Base-by-base conservation (phyloP, 768 basidiomycete genomes). In the Collybia nuda region DNA sequence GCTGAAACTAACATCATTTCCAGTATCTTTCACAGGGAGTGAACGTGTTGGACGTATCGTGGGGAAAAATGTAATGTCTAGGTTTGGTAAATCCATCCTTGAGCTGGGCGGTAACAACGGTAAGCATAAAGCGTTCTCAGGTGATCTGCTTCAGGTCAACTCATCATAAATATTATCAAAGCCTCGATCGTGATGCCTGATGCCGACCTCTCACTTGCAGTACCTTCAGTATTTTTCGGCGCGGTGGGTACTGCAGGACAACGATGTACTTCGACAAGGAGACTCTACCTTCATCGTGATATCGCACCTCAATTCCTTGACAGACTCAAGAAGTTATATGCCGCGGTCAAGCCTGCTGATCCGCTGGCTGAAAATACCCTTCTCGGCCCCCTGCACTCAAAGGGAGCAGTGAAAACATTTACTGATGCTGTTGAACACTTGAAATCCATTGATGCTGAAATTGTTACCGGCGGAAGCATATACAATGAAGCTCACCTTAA, bases 51-150 rank as follows among this genome's bases (percentile, higher is more conserved):
- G 96, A 11, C 80, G 87, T 45, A 78, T 83, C 50, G 93, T 98
- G n/a, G 90, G 90, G n/a, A 85, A 84, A 71, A 77, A 75, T 53
- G 94, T 97, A 2, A 89, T 89, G 65, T 83, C 84, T 48, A 78
- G 93, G 54, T 96, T 95, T 66, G 95, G 94, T 17, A 92, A 96
- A 71, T 77, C 84, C 24, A 82, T 98, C 18, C 79, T 98, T 21
- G 96, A 98, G 64, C 75, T 98, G 38, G 95, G 95, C 21, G 96
- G 96, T 29, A 98, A 98, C 71, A 98, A 98, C 63, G 93, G 92
- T 92, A 67, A 47, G 51, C 50, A 46, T 52, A 11, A 21, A 50
- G 53, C 58, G 38, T 49, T 51, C 53, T 45, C 56, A 53, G 41
- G 59, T 54, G 37, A 45, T 45, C 40, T 52, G 5, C 21, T 17